These are phyloP conservation scores for Neocallimastix lanati DNA, from an alignment of 192 early-diverging fungal genomes.

Conservation along the genomic window DNA sequence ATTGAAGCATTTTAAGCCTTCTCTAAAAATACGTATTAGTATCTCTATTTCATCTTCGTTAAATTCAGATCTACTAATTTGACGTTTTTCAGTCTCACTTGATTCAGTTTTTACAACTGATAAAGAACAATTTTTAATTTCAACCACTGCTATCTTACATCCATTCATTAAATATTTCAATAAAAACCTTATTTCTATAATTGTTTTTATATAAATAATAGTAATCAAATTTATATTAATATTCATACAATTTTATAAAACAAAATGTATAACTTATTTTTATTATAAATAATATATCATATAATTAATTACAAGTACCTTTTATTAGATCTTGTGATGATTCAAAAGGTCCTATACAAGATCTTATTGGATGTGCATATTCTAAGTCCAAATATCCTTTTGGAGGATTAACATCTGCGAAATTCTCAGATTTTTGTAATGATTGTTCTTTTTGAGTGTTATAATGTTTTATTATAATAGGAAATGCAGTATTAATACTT, in stretches of 20 bases:
- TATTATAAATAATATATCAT: too few species aligned
- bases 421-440: neutral
- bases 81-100: neutral
- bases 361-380: constrained; percentile 30
- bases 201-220: too few species aligned
- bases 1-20: constrained; percentile 67
- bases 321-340: constrained; percentile 48
- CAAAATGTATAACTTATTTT: too few species aligned
- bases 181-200: constrained; percentile 62
- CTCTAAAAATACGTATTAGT: constrained; percentile 48
- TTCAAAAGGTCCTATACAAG: constrained; percentile 19
- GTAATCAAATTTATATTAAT: too few species aligned
- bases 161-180: constrained; percentile 82
- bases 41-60: constrained; percentile 52
- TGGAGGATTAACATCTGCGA: constrained; percentile 7
- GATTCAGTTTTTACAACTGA: neutral
- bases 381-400: constrained; percentile 36
- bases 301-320: constrained; percentile 24
- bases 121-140: neutral
- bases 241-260: too few species aligned
- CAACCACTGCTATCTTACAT: constrained; percentile 33
- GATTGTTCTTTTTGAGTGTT: constrained; percentile 20
- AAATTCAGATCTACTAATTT: constrained; percentile 15
- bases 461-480: constrained; percentile 33
- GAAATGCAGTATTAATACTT: constrained; percentile 44